Conservation (phyloP, 495 filamentous ascomycete genomes). For the Hypoxylon lienhwacheense region DNA sequence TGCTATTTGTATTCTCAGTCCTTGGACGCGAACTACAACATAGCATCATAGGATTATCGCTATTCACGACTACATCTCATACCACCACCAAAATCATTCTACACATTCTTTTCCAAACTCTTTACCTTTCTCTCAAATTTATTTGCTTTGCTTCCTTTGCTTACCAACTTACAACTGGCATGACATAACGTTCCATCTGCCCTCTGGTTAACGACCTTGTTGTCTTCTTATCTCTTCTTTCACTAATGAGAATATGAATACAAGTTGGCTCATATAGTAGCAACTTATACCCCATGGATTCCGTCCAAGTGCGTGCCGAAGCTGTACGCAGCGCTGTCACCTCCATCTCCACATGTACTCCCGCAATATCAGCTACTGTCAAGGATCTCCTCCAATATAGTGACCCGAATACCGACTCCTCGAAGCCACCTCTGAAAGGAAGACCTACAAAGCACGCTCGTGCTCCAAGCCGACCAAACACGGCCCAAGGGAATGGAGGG, state of each 20-base stretch:
- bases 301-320: slow-evolving; percentile 46
- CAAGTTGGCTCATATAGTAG: slow-evolving; percentile 17
- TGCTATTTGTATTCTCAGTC: background rate
- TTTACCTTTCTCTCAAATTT: slow-evolving; percentile 34
- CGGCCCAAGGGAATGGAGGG: slow-evolving; percentile 33
- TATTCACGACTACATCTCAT: background rate
- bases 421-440: slow-evolving; percentile 41
- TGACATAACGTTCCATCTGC: slow-evolving; percentile 1
- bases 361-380: slow-evolving; percentile 50
- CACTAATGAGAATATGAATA: slow-evolving; percentile 34
- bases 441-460: slow-evolving; percentile 42
- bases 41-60: background rate
- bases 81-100: slow-evolving; percentile 2
- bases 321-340: slow-evolving; percentile 55
- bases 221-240: slow-evolving; percentile 10
- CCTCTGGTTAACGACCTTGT: background rate
- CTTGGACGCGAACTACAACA: background rate
- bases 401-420: slow-evolving; percentile 33
- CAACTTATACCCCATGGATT: slow-evolving; percentile 47
- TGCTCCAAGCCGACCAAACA: slow-evolving; percentile 25
- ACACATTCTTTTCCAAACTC: slow-evolving; percentile 21
- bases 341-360: slow-evolving; percentile 57
- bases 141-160: too few species aligned
- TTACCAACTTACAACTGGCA: slow-evolving; percentile 2
- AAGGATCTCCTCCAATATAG: slow-evolving; percentile 52